phyloP scores from a whole-genome alignment of 1,139 yeast genomes.

The Kodamaea sp. region DNA sequence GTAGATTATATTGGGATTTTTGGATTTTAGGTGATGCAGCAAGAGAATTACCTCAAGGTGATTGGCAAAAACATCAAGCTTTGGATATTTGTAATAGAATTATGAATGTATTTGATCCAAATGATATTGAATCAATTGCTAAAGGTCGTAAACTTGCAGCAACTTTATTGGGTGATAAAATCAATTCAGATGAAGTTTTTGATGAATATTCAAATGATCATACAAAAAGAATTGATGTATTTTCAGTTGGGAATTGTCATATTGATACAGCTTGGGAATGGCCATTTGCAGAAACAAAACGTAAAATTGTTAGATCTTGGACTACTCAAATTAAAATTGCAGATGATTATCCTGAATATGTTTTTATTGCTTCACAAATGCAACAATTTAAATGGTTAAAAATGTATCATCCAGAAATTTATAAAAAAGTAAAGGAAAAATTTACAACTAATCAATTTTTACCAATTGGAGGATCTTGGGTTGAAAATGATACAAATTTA shows the following conservation, averaged over 20 bases:
- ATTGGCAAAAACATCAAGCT: constrained; percentile 85
- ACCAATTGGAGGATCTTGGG: constrained; percentile 97
- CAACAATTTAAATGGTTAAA: constrained; percentile 94
- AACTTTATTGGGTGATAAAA: constrained; percentile 58
- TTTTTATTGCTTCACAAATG: constrained; percentile 92
- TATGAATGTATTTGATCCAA: constrained; percentile 74
- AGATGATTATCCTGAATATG: constrained; percentile 87
- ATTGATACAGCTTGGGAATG: constrained; percentile 98
- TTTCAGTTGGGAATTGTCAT: constrained; percentile 90
- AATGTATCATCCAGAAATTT: constrained; percentile 79
- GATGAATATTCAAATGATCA: constrained; percentile 26
- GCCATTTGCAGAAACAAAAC: constrained; percentile 95
- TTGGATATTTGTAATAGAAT: constrained; percentile 72
- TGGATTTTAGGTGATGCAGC: constrained; percentile 91
- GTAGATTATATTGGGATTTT: constrained; percentile 74
- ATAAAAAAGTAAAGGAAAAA: constrained; percentile 58
- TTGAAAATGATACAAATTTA: constrained; percentile 92
- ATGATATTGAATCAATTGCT: constrained; percentile 44
- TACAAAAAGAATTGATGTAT: constrained; percentile 46
- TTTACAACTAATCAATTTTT: constrained; percentile 72
- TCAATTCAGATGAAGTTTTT: constrained; percentile 61
- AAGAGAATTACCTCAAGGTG: constrained; percentile 68
- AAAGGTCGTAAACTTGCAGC: constrained; percentile 67
- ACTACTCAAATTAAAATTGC: constrained; percentile 83
- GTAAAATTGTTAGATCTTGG: constrained; percentile 94